These are phyloP conservation scores for Torulaspora delbrueckii DNA, from an alignment of 805 yeast species.

Conservation along the genomic window DNA sequence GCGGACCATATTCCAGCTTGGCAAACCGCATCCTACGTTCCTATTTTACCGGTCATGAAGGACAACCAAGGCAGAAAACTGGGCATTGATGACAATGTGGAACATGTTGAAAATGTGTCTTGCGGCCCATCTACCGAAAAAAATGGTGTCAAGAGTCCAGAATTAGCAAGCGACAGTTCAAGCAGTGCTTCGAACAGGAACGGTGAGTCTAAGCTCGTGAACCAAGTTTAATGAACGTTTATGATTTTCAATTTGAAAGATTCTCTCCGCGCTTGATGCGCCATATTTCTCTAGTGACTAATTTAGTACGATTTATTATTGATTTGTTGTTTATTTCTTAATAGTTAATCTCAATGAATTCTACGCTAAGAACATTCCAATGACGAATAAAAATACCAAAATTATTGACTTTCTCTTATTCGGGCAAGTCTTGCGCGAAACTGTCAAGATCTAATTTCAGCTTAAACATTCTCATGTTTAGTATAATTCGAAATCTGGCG, in stretches of 20 bases:
- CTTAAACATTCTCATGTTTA: background rate
- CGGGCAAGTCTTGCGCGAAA: background rate
- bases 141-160: background rate
- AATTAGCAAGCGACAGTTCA: background rate
- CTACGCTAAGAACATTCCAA: background rate
- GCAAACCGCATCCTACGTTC: slow-evolving; percentile 21
- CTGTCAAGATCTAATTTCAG: too few species aligned
- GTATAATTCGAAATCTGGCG: background rate
- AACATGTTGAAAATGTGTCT: slow-evolving; percentile 15
- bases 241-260: background rate
- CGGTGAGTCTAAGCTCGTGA: background rate
- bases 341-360: background rate
- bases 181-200: background rate
- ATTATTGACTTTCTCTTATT: background rate
- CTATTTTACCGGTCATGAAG: slow-evolving; percentile 19
- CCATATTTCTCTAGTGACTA: background rate
- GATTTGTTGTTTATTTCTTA: background rate
- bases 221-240: background rate
- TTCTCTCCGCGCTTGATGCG: background rate
- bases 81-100: slow-evolving; percentile 9
- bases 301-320: background rate
- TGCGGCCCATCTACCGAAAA: background rate
- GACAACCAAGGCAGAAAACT: slow-evolving; percentile 19
- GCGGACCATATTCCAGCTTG: slow-evolving; percentile 26
- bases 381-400: background rate